Evolutionary conservation across 2,329 filamentous ascomycete genomes (phyloP), one percentile per base, ranked within the genome.

Genomic region (Cryphonectria japonica): DNA sequence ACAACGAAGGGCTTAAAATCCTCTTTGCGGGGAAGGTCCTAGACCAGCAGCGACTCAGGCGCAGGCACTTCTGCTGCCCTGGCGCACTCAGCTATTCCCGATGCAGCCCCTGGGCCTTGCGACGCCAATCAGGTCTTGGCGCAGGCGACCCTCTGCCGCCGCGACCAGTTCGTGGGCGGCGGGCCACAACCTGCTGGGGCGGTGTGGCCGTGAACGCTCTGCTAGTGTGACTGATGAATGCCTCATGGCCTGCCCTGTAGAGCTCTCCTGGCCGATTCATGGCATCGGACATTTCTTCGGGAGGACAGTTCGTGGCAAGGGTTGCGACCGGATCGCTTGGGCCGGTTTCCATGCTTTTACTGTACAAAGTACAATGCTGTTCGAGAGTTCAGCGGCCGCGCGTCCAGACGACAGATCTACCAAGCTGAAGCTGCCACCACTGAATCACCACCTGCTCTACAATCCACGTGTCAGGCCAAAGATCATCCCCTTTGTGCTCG

Each of bases 11-110:
- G 13, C 26, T 29, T 32, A 19, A 19, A 59, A 32, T 59, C 54
- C 54, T 59, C 54, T 59, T 59, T 59, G 54, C 54, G 54, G 54
- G 54, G 54, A 59, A 59, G 22, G 46, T 50, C 26, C 52, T 29
- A 29, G 16, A 26, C 54, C 26, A 8, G 1, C 13, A 19, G 14
- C 54, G 54, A 59, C 54, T 59, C 54, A 59, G 54, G 54, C 54
- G 46, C 46, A n/a, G 46, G 46, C 43, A 5, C 52, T 57, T 32
- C n/a, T 14, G 52, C 52, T 14, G 52, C 54, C 54, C 54, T 34
- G 26, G 54, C 54, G 26, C 60, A 8, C 60, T 41, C 60, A 62
- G 60, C 60, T 62, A 62, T 22, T 37, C 60, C 60, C 34, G 34
- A 62, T 59, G 54, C 29, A 59, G 54, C 54, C 26, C 8, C 29